Base-by-base conservation (phyloP, 768 basidiomycete species). In the Leccinum aurantiacum region DNA sequence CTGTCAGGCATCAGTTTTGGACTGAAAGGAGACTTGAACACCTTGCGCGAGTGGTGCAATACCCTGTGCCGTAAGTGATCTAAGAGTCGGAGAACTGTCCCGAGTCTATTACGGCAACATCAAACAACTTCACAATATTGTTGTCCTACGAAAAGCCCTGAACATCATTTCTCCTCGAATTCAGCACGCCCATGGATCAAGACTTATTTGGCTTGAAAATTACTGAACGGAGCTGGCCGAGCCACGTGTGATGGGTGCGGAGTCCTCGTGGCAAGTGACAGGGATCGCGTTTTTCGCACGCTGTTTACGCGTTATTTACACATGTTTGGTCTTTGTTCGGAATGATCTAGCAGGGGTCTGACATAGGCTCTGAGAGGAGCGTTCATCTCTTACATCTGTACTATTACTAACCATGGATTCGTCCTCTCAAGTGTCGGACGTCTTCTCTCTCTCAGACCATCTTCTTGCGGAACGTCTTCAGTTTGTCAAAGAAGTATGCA, bases 361-460 rank as follows among this genome's bases (percentile, higher is more conserved):
- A 10, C 3, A 19, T 11, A 57, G 49, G 19, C 41, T 52, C 53
- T 41, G 33, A 31, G 17, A 27, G n/a, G 52, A 44, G 60, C 50
- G 38, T 33, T 33, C 31, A 8, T 44, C 31, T 47, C 27, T 46
- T 9, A 7, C 7, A 15, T 44, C 46, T 72, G 72, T 72, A 74
- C 71, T 74, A 65, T 60, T 73, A 63, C 6, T 38, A 52, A 62
- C 33, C 59, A 74, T 74, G 70, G 63, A 75, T 51, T 27, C 66
- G 5, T 54, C 67, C 37, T 15, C 61, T 1, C 62, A 74, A 54
- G 50, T 60, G 47, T 74, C 79, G 6, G 87, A 91, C 75, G 83
- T 91, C 24, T 91, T 88, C 77, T 87, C 87, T 0, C 79, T 92
- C 60, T 84, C 88, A 5, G 90, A 93, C 76, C 81, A 87, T 60